phyloP scores from a whole-genome alignment of 192 early-diverging fungal genomes.

The Entomortierella lignicola region DNA sequence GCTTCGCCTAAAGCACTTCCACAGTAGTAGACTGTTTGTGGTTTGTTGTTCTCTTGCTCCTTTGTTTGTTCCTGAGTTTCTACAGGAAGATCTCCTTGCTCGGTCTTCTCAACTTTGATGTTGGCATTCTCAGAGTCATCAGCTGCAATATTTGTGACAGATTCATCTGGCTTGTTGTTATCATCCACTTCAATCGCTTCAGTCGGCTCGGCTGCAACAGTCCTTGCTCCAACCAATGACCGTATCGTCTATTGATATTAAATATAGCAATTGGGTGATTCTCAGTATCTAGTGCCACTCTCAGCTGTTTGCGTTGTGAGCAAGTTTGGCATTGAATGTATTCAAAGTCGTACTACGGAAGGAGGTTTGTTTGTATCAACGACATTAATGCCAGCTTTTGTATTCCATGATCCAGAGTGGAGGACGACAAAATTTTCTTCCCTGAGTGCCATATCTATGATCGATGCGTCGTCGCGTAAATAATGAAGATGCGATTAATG shows the following conservation, averaged over 20 bases:
- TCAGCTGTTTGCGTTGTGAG: too few species aligned
- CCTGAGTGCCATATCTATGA: conserved; percentile 55
- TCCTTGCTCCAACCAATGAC: conserved; percentile 34
- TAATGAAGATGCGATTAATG: background rate
- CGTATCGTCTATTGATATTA: conserved; percentile 27
- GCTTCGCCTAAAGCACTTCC: conserved; percentile 25
- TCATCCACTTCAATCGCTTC: conserved; percentile 1
- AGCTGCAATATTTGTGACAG: background rate
- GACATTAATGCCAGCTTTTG: conserved; percentile 80
- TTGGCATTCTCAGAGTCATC: conserved; percentile 20
- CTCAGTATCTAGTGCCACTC: too few species aligned
- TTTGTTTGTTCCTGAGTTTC: conserved; percentile 16
- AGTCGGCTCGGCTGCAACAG: conserved; percentile 4
- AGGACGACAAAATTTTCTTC: conserved; percentile 91
- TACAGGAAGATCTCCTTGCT: background rate
- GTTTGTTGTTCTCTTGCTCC: conserved; percentile 18
- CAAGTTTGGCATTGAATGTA: background rate
- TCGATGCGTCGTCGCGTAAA: background rate
- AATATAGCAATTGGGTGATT: background rate
- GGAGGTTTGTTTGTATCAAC: conserved; percentile 82
- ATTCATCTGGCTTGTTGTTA: conserved; percentile 9
- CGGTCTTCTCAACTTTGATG: conserved; percentile 22
- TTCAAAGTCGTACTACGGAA: conserved; percentile 59
- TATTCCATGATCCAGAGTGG: conserved; percentile 82
- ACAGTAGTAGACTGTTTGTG: conserved; percentile 48